Conservation (phyloP, 805 yeast genomes). For the Nakazawaea sp. region DNA sequence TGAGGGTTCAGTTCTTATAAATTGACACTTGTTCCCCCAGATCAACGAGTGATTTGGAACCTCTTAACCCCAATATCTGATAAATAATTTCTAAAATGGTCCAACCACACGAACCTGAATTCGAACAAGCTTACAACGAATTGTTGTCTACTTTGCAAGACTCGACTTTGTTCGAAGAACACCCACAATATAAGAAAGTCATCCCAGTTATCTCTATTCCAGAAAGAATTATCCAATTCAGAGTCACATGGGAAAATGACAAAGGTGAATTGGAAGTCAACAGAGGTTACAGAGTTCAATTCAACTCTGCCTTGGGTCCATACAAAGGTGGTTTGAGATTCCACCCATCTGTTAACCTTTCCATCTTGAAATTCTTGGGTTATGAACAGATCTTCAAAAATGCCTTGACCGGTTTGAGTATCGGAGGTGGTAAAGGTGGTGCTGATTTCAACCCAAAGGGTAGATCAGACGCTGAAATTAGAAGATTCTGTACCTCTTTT, state of each 20-base stretch:
- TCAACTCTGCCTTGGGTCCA: constrained; percentile 97
- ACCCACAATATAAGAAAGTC: constrained; percentile 86
- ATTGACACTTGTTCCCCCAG: not conserved
- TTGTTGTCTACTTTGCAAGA: constrained; percentile 81
- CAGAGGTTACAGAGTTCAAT: constrained; percentile 97
- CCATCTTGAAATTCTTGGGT: constrained; percentile 93
- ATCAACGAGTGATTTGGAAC: not conserved
- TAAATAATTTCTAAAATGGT: too few relatives aligned
- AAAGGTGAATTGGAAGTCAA: constrained; percentile 86
- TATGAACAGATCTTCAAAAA: constrained; percentile 98
- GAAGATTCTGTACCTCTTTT: constrained; percentile 94
- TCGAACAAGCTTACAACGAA: constrained; percentile 97
- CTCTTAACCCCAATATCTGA: too few relatives aligned
- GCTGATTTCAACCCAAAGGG: constrained; percentile 97
- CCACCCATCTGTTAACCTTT: constrained; percentile 95
- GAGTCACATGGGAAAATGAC: constrained; percentile 98
- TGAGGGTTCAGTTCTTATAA: too few relatives aligned
- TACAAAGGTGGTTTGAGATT: constrained; percentile 98
- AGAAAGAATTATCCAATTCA: constrained; percentile 93
- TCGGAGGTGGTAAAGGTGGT: constrained; percentile 99
- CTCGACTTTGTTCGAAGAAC: constrained; percentile 81
- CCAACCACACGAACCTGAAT: constrained; percentile 94
- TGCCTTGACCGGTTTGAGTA: constrained; percentile 92
- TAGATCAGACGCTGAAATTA: constrained; percentile 85
- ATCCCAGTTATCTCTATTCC: constrained; percentile 90